Evolutionary conservation across 192 early-diverging fungal genomes (phyloP).

Genomic region (Backusella australiensis): DNA sequence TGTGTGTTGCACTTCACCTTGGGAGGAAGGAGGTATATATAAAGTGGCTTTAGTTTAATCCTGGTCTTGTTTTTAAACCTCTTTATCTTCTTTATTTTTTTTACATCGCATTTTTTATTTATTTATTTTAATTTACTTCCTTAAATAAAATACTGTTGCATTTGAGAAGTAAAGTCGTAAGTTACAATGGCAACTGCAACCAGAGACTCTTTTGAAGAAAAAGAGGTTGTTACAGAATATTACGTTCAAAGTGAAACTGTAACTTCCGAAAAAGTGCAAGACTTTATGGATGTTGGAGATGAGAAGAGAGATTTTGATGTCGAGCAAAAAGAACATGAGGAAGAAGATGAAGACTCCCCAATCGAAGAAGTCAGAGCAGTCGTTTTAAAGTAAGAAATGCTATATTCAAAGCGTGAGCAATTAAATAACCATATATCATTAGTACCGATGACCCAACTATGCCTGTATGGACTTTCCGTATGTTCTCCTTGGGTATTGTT

Average conservation of each 20-base stretch:
- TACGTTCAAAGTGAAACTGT: slow-evolving; percentile 3
- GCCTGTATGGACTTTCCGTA: slow-evolving; percentile 53
- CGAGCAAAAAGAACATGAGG: background rate
- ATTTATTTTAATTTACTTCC: background rate
- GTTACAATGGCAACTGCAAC: background rate
- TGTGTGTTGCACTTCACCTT: background rate
- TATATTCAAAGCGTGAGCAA: background rate
- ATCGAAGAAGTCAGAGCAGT: slow-evolving; percentile 46
- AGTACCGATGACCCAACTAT: slow-evolving; percentile 49
- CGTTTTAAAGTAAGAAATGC: slow-evolving; percentile 37
- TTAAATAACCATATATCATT: background rate
- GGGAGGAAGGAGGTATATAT: background rate
- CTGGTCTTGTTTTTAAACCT: background rate
- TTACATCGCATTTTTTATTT: background rate
- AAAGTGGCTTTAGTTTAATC: background rate
- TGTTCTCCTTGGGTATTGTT: slow-evolving; percentile 42
- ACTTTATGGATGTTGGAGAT: background rate
- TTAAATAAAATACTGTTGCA: background rate
- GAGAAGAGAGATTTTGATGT: background rate
- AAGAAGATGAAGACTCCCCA: slow-evolving; percentile 40
- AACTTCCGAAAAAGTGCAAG: slow-evolving; percentile 5
- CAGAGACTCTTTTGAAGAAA: background rate
- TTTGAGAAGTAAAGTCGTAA: background rate
- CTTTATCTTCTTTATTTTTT: background rate
- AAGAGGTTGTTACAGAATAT: background rate